Evolutionary conservation across 192 early-diverging fungal species (phyloP), one percentile per base, ranked within the genome.

Genomic region (Coemansia sp.): DNA sequence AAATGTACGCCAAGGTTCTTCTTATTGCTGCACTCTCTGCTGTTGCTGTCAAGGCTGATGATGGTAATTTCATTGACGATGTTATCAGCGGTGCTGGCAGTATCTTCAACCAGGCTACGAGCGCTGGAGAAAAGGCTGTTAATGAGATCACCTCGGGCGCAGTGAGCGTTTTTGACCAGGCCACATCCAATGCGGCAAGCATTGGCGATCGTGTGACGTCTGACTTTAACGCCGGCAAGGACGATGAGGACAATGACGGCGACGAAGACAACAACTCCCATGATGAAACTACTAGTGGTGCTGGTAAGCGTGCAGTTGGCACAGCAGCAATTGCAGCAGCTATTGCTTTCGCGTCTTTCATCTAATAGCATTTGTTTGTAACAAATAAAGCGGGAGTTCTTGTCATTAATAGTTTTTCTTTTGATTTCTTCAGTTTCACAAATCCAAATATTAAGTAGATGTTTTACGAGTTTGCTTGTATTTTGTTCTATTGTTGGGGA

Each of bases 201-300:
- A 56, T 18, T 21, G 41, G 26, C 25, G 67, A 70, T 69, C 76
- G 76, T 23, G 30, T 69, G 19, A 24, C 64, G 65, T 69, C 66
- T 1, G 76, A 78, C 76, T 78, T 78, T 57, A 62, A 61, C 38
- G 69, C 65, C 7, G 76, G 76, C 28, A 61, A 71, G 26, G 56
- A 28, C 47, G 18, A 30, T 27, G 8, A 55, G 2, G 67, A 63
- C 22, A 5, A 18, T 19, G 24, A 16, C 8, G 22, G 49, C 59
- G 49, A 34, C 9, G 19, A 19, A 10, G 7, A 31, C 54, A 56
- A 57, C 16, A 32, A 23, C 16, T 5, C 27, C 10, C 7, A 25
- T 21, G 16, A 14, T 24, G 49, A 32, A 7, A 31, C 30, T 26
- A 21, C 32, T 7, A 44, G 54, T 25, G 57, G 47, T 27, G 54